These are phyloP conservation scores for Teunomyces gatunensis DNA, from an alignment of 805 yeast genomes.

Conservation along the genomic window DNA sequence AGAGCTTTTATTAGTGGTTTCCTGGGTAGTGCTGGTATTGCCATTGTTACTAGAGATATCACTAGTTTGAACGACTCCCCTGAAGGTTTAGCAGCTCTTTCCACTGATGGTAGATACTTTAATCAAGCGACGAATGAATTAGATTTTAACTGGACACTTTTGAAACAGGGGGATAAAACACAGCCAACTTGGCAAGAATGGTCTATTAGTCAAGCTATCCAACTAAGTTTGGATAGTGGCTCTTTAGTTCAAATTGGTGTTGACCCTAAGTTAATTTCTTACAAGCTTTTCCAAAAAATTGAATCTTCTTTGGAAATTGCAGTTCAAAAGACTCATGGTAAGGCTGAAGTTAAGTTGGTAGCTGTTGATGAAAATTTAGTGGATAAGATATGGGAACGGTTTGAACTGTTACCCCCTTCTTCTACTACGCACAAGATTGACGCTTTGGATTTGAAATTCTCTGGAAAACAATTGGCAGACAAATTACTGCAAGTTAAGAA, in stretches of 20 bases:
- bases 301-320: constrained; percentile 28
- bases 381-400: constrained; percentile 68
- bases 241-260: constrained; percentile 37
- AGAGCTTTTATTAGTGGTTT: constrained; percentile 58
- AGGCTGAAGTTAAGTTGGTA: constrained; percentile 40
- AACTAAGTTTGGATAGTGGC: constrained; percentile 48
- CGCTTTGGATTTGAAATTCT: constrained; percentile 48
- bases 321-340: constrained; percentile 15
- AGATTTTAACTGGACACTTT: constrained; percentile 58
- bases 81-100: constrained; percentile 54
- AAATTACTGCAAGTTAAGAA: constrained; percentile 52
- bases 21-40: constrained; percentile 61
- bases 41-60: constrained; percentile 54
- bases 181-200: constrained; percentile 60
- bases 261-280: constrained; percentile 51
- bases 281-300: constrained; percentile 29
- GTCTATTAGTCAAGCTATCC: constrained; percentile 50
- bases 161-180: constrained; percentile 50
- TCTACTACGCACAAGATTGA: constrained; percentile 51
- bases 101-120: constrained; percentile 63
- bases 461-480: constrained; percentile 62
- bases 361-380: constrained; percentile 62
- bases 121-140: constrained; percentile 56
- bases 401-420: constrained; percentile 58
- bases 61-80: constrained; percentile 49